phyloP scores from a whole-genome alignment of 2,329 filamentous ascomycete species.

The Botrytis medusae region DNA sequence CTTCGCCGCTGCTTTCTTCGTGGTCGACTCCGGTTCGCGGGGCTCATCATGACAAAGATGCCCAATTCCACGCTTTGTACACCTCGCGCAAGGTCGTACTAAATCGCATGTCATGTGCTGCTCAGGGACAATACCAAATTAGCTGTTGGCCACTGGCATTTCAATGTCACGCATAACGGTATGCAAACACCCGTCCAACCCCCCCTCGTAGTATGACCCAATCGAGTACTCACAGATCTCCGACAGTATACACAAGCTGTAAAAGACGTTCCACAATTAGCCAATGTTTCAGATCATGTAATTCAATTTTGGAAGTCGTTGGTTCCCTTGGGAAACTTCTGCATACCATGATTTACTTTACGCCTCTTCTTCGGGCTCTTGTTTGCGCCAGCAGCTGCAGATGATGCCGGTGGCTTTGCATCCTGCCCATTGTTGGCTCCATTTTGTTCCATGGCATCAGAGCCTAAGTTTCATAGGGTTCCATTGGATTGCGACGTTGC shows the following conservation, averaged over 20 bases:
- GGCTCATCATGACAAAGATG: conserved; percentile 98
- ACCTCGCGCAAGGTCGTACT: conserved; percentile 82
- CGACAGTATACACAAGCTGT: conserved; percentile 86
- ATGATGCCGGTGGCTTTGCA: conserved; percentile 38
- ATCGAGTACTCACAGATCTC: conserved; percentile 73
- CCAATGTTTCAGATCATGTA: conserved; percentile 34
- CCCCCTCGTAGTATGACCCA: conserved; percentile 34
- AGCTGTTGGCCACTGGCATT: conserved; percentile 39
- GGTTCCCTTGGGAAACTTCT: conserved; percentile 25
- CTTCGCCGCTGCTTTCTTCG: conserved; percentile 68
- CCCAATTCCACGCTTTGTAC: conserved; percentile 97
- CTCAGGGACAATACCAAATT: conserved; percentile 39
- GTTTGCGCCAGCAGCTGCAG: conserved; percentile 36
- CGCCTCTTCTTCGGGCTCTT: conserved; percentile 78
- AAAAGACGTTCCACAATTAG: conserved; percentile 44
- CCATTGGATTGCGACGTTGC: conserved; percentile 39
- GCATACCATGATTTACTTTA: conserved; percentile 86
- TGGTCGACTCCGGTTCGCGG: conserved; percentile 67
- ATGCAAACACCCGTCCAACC: conserved; percentile 32
- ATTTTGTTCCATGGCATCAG: conserved; percentile 42
- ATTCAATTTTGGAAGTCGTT: conserved; percentile 29
- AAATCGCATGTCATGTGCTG: conserved; percentile 93
- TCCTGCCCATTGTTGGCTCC: conserved; percentile 39
- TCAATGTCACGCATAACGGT: conserved; percentile 38
- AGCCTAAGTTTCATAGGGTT: conserved; percentile 38